Conservation (phyloP, 140 eudicot species). For the Flaveria floridana region DNA sequence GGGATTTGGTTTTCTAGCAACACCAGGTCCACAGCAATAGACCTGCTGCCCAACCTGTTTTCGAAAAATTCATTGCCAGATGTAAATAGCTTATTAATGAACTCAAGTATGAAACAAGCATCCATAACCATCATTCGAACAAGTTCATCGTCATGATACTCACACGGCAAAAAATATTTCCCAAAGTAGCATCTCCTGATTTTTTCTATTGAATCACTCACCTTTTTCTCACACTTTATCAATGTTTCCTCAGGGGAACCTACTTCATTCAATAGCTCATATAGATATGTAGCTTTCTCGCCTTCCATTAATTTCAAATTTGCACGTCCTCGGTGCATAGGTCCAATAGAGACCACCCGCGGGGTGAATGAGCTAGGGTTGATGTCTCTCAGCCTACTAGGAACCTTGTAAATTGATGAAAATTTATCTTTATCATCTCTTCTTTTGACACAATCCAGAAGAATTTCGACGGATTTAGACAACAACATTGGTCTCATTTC, state of each 20-base stretch:
- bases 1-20: slow-evolving; percentile 40
- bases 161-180: background rate
- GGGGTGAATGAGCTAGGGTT: slow-evolving; percentile 20
- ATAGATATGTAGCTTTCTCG: background rate
- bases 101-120: slow-evolving; percentile 30
- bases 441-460: background rate
- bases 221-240: background rate
- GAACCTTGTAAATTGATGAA: slow-evolving; percentile 13
- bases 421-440: background rate
- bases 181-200: slow-evolving; percentile 20
- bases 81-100: background rate
- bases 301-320: background rate
- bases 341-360: slow-evolving; percentile 25
- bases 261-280: background rate
- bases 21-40: slow-evolving; percentile 18
- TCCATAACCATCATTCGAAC: slow-evolving; percentile 27
- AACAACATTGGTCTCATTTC: background rate
- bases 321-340: slow-evolving; percentile 4
- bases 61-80: background rate
- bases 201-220: background rate
- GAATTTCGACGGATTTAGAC: background rate
- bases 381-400: slow-evolving; percentile 11
- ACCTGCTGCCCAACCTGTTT: slow-evolving; percentile 18
- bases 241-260: background rate
- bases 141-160: slow-evolving; percentile 1